A percentile compares a stretch with the other conserved stretches of the same genome.
Conservation (phyloP, 2,329 filamentous ascomycete species). For the Aureobasidium leucospermi region DNA sequence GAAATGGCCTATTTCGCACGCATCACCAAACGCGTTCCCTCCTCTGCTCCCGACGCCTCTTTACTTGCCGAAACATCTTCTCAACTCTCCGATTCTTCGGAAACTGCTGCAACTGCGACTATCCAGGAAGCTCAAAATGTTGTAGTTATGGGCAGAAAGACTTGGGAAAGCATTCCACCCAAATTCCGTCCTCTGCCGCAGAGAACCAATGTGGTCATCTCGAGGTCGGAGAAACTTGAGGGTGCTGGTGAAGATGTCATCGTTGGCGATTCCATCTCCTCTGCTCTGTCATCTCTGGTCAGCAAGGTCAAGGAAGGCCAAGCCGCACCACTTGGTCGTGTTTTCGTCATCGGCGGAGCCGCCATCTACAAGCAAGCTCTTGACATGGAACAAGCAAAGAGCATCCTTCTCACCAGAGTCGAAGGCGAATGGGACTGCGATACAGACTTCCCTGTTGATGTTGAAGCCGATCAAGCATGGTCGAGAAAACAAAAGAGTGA, state of each 20-base stretch:
- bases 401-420: conserved; percentile 65
- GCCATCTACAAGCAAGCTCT: conserved; percentile 75
- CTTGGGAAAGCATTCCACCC: conserved; percentile 82
- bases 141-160: conserved; percentile 96
- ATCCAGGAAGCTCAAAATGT: conserved; percentile 41
- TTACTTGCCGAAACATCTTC: not conserved
- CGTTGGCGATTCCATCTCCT: conserved; percentile 23
- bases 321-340: conserved; percentile 41
- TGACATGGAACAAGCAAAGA: conserved; percentile 46
- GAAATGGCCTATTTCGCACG: conserved; percentile 96
- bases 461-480: conserved; percentile 49
- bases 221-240: conserved; percentile 35
- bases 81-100: conserved; percentile 13
- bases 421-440: conserved; percentile 67
- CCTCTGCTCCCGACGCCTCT: conserved; percentile 11
- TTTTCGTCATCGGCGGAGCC: conserved; percentile 86
- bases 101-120: not conserved
- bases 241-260: conserved; percentile 34
- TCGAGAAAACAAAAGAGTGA: conserved; percentile 43
- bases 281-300: conserved; percentile 27
- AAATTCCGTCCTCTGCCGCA: conserved; percentile 72
- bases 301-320: conserved; percentile 16
- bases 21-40: conserved; percentile 64
- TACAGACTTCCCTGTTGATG: conserved; percentile 59
- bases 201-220: conserved; percentile 76